These are phyloP conservation scores for Dryadomyces sulphureus DNA, from an alignment of 2,329 filamentous ascomycete species.

Conservation along the genomic window DNA sequence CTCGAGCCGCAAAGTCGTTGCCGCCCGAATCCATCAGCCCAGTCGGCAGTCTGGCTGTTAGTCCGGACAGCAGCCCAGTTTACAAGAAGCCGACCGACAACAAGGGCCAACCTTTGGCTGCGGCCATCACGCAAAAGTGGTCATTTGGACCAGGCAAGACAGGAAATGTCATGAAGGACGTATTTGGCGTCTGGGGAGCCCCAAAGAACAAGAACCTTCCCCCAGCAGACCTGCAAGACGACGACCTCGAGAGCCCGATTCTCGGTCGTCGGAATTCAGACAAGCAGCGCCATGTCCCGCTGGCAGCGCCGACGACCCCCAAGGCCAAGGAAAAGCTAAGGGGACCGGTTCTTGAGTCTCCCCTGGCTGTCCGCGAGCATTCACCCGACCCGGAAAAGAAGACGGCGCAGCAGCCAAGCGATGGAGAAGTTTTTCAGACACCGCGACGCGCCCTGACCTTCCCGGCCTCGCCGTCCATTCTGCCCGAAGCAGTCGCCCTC, in stretches of 20 bases:
- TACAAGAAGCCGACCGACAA: slow-evolving; percentile 5
- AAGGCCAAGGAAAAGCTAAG: slow-evolving; percentile 3
- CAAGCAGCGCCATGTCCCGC: slow-evolving; percentile 7
- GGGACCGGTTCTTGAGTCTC: slow-evolving; percentile 8
- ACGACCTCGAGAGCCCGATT: slow-evolving; percentile 14
- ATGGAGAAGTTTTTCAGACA: neutral
- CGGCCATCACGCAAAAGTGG: neutral
- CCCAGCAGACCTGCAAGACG: neutral
- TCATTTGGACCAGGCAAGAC: neutral
- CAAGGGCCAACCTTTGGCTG: neutral
- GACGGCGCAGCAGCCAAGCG: neutral
- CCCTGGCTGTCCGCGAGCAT: slow-evolving; percentile 8
- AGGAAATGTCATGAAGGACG: neutral
- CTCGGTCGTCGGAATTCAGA: slow-evolving; percentile 19
- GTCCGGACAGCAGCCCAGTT: slow-evolving; percentile 10
- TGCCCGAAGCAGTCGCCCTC: slow-evolving; percentile 3
- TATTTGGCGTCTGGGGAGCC: neutral
- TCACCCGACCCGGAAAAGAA: neutral
- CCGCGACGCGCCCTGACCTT: neutral
- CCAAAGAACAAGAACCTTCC: neutral
- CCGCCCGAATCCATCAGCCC: neutral
- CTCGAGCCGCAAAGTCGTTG: neutral
- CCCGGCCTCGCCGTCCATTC: slow-evolving; percentile 5
- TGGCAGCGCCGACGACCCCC: slow-evolving; percentile 1
- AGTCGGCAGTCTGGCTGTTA: neutral